Conservation (phyloP, 2,329 filamentous ascomycete species). For the Polytolypa hystricis region DNA sequence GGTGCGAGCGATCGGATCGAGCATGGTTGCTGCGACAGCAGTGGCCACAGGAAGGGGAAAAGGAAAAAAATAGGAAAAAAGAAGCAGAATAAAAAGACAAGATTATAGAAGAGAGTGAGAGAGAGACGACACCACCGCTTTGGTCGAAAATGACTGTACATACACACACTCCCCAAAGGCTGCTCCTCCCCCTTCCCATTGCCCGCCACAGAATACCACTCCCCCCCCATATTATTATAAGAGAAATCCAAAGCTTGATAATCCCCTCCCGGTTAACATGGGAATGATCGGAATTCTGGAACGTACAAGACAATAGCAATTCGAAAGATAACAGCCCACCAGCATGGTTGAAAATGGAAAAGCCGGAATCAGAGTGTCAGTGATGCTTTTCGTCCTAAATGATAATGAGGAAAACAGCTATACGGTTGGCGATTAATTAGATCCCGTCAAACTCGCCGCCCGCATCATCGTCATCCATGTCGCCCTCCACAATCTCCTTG, state of each 20-base stretch:
- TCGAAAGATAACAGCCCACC: too few species aligned
- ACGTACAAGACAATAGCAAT: too few species aligned
- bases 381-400: slow-evolving; percentile 1
- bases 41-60: too few species aligned
- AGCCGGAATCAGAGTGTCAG: slow-evolving; percentile 1
- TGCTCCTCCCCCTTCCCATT: slow-evolving; percentile 16
- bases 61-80: slow-evolving; percentile 2
- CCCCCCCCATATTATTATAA: too few species aligned
- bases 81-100: slow-evolving; percentile 4
- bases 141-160: slow-evolving; percentile 17
- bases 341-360: background rate
- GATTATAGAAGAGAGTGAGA: too few species aligned
- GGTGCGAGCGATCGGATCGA: too few species aligned
- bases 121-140: too few species aligned
- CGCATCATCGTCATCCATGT: slow-evolving; percentile 92
- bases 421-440: slow-evolving; percentile 39
- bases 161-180: slow-evolving; percentile 9
- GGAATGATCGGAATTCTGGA: too few species aligned
- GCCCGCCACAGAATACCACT: too few species aligned
- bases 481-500: slow-evolving; percentile 97
- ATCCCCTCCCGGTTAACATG: too few species aligned
- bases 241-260: too few species aligned
- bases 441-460: slow-evolving; percentile 94
- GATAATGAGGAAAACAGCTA: slow-evolving; percentile 8
- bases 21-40: too few species aligned